phyloP scores from a whole-genome alignment of 2,329 filamentous ascomycete species.

The Botrytis hyacinthi region DNA sequence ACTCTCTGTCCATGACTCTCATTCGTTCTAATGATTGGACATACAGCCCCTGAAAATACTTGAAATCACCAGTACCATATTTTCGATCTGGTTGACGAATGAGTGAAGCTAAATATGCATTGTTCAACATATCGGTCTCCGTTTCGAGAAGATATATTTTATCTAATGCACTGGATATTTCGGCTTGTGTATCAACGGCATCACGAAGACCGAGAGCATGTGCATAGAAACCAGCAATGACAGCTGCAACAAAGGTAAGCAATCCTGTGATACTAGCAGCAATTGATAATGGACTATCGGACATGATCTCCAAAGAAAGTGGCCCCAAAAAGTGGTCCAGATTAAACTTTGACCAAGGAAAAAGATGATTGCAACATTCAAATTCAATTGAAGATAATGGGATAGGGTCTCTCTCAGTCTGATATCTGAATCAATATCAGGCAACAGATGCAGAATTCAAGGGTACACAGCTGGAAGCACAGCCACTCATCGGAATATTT shows the following conservation, averaged over 20 bases:
- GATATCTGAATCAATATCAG: constrained; percentile 13
- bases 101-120: constrained; percentile 26
- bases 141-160: constrained; percentile 30
- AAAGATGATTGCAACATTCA: not conserved
- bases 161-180: constrained; percentile 28
- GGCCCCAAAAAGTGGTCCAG: not conserved
- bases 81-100: constrained; percentile 28
- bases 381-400: not conserved
- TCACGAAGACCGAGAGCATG: constrained; percentile 26
- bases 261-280: constrained; percentile 28
- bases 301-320: constrained; percentile 1
- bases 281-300: constrained; percentile 21
- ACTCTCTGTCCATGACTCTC: constrained; percentile 25
- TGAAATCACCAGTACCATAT: constrained; percentile 29
- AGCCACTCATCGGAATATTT: constrained; percentile 10
- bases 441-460: constrained; percentile 10
- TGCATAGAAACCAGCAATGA: constrained; percentile 28
- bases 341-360: not conserved
- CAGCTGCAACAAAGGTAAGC: constrained; percentile 28
- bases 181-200: constrained; percentile 30
- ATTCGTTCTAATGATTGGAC: constrained; percentile 25
- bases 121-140: constrained; percentile 31
- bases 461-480: constrained; percentile 10
- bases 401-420: constrained; percentile 13
- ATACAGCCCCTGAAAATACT: constrained; percentile 29